A percentile compares a stretch with the other conserved stretches of the same genome.
phyloP scores from a whole-genome alignment of 331 rosid genomes.

The Quercus tomentella region DNA sequence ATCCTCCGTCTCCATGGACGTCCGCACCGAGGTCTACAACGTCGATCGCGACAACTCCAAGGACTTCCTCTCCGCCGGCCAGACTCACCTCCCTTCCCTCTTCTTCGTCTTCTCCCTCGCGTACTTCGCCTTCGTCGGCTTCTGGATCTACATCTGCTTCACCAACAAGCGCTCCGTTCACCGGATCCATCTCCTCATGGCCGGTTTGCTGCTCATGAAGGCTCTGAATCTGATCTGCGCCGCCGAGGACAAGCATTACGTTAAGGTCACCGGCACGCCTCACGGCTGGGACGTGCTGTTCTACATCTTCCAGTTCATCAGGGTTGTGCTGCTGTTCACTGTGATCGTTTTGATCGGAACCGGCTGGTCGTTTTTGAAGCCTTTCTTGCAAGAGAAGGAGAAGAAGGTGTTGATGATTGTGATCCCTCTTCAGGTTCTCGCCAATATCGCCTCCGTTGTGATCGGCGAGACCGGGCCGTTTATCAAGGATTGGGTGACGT shows the following conservation, averaged over 20 bases:
- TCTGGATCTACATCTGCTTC: constrained; percentile 51
- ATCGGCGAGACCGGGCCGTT: constrained; percentile 91
- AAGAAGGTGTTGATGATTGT: constrained; percentile 93
- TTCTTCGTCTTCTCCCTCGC: constrained; percentile 48
- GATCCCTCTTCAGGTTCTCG: constrained; percentile 84
- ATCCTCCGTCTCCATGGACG: constrained; percentile 68
- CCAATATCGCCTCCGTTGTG: constrained; percentile 76
- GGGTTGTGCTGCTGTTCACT: constrained; percentile 67
- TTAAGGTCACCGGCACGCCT: constrained; percentile 75
- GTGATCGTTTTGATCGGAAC: constrained; percentile 84
- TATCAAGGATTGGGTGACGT: constrained; percentile 87
- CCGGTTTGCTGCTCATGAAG: constrained; percentile 54
- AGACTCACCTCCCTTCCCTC: constrained; percentile 66
- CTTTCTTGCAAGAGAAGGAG: constrained; percentile 82
- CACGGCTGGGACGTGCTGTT: constrained; percentile 93
- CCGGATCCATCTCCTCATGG: constrained; percentile 76
- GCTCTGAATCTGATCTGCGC: constrained; percentile 77
- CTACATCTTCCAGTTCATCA: constrained; percentile 77
- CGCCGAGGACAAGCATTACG: constrained; percentile 79
- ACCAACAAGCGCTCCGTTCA: constrained; percentile 53
- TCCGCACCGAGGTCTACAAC: constrained; percentile 68
- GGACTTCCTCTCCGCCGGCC: constrained; percentile 89
- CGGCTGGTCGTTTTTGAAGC: constrained; percentile 82
- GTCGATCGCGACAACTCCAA: constrained; percentile 43
- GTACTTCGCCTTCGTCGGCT: constrained; percentile 46